Conservation (phyloP, 2,329 filamentous ascomycete species). For the Arthrinium phaeospermum region DNA sequence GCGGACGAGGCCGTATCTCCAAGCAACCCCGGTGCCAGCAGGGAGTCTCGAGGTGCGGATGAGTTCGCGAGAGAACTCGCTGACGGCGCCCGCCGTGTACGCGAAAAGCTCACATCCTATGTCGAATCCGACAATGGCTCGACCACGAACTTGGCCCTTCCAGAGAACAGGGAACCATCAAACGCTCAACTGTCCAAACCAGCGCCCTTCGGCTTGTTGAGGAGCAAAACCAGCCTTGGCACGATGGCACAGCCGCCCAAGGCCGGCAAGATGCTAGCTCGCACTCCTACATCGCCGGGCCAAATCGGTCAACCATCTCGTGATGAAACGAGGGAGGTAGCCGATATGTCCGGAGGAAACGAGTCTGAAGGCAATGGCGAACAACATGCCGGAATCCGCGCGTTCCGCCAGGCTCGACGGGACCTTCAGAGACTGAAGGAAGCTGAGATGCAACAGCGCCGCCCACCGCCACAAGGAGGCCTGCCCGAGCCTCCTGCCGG, state of each 20-base stretch:
- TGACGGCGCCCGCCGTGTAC: slow-evolving; percentile 71
- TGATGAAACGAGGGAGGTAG: slow-evolving; percentile 20
- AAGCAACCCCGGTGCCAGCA: not conserved
- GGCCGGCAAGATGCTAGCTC: slow-evolving; percentile 66
- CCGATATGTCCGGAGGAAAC: slow-evolving; percentile 26
- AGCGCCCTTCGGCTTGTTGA: slow-evolving; percentile 68
- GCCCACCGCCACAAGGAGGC: slow-evolving; percentile 39
- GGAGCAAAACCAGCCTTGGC: slow-evolving; percentile 70
- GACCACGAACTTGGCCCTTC: not conserved
- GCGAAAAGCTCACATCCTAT: slow-evolving; percentile 74
- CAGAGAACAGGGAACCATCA: not conserved
- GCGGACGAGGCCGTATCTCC: not conserved
- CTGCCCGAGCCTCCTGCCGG: slow-evolving; percentile 29
- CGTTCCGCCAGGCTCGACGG: slow-evolving; percentile 62
- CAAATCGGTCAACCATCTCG: slow-evolving; percentile 21
- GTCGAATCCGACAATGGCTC: slow-evolving; percentile 64
- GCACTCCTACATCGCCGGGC: slow-evolving; percentile 44
- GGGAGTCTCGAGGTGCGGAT: slow-evolving; percentile 49
- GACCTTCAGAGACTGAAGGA: slow-evolving; percentile 64
- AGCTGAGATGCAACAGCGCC: slow-evolving; percentile 52
- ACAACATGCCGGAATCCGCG: slow-evolving; percentile 57
- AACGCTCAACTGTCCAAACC: slow-evolving; percentile 41
- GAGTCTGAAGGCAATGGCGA: slow-evolving; percentile 31
- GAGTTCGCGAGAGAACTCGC: slow-evolving; percentile 78
- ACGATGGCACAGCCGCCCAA: slow-evolving; percentile 64